Evolutionary conservation across 345 rosid genomes (phyloP).

Genomic region (Eucalyptus pauciflora): DNA sequence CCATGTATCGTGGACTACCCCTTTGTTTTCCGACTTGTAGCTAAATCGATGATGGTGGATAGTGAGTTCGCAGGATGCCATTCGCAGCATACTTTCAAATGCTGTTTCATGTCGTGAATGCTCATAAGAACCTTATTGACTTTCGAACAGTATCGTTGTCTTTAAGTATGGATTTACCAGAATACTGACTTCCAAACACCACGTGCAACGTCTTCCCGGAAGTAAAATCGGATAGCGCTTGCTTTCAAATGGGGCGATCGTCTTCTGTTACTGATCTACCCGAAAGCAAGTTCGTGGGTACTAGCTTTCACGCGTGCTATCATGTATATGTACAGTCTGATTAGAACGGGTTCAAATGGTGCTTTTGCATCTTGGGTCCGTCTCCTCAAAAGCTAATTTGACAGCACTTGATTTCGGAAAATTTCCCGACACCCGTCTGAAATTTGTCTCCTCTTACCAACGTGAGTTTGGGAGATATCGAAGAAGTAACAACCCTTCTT

Average conservation of each 20-base stretch:
- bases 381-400: not conserved
- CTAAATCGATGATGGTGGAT: not conserved
- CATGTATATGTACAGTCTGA: not conserved
- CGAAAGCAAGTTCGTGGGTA: not conserved
- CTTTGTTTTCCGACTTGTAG: not conserved
- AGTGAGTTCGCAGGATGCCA: not conserved
- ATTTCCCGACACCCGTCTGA: not conserved
- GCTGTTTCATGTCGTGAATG: not conserved
- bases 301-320: not conserved
- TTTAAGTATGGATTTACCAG: not conserved
- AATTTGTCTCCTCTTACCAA: not conserved
- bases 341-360: not conserved
- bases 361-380: not conserved
- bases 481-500: not conserved
- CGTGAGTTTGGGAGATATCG: not conserved
- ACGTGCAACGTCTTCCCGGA: not conserved
- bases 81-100: not conserved
- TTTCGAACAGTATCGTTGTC: not conserved
- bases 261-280: not conserved
- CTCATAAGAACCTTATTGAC: not conserved
- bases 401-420: not conserved
- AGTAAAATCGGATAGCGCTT: not conserved
- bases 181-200: not conserved
- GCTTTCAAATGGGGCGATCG: not conserved
- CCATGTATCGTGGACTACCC: not conserved